Evolutionary conservation across 2,329 filamentous ascomycete species (phyloP).

Genomic region (Calcarisporium arbuscula): DNA sequence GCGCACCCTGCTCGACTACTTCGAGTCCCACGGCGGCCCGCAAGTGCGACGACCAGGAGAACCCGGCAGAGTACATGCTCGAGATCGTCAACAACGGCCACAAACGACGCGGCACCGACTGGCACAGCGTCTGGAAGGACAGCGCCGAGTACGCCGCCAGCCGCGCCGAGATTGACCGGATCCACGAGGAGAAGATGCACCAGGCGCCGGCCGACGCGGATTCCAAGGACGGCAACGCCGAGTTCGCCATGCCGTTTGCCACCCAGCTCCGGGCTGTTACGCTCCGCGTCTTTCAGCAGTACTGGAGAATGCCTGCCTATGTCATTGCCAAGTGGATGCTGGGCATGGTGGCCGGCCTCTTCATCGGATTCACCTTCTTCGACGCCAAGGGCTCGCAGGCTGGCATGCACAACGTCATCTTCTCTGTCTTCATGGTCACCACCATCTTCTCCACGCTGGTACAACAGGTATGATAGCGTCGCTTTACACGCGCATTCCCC

Average conservation of each 20-base stretch:
- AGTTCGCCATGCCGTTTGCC: slow-evolving; percentile 72
- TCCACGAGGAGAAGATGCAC: slow-evolving; percentile 44
- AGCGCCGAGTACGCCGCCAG: slow-evolving; percentile 46
- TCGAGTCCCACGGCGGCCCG: slow-evolving; percentile 58
- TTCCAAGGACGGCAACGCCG: slow-evolving; percentile 34
- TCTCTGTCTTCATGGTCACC: slow-evolving; percentile 67
- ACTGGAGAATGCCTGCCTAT: slow-evolving; percentile 75
- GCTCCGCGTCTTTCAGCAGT: slow-evolving; percentile 69
- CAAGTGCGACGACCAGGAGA: slow-evolving; percentile 53
- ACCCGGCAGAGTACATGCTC: slow-evolving; percentile 73
- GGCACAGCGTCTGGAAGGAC: slow-evolving; percentile 60
- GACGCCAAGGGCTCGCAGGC: slow-evolving; percentile 46
- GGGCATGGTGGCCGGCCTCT: slow-evolving; percentile 54
- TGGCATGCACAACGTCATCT: slow-evolving; percentile 70
- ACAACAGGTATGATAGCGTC: slow-evolving; percentile 45
- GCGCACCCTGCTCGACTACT: slow-evolving; percentile 52
- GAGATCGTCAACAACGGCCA: slow-evolving; percentile 38
- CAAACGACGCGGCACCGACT: slow-evolving; percentile 44
- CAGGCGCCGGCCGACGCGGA: slow-evolving; percentile 12
- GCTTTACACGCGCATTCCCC: too few relatives aligned
- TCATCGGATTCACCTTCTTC: slow-evolving; percentile 72
- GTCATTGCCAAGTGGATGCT: slow-evolving; percentile 67
- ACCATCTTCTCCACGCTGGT: slow-evolving; percentile 68
- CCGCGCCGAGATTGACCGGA: slow-evolving; percentile 55
- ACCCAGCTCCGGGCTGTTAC: slow-evolving; percentile 61